Conservation (phyloP, 306 rosid species). For the Casuarina cunninghamiana region DNA sequence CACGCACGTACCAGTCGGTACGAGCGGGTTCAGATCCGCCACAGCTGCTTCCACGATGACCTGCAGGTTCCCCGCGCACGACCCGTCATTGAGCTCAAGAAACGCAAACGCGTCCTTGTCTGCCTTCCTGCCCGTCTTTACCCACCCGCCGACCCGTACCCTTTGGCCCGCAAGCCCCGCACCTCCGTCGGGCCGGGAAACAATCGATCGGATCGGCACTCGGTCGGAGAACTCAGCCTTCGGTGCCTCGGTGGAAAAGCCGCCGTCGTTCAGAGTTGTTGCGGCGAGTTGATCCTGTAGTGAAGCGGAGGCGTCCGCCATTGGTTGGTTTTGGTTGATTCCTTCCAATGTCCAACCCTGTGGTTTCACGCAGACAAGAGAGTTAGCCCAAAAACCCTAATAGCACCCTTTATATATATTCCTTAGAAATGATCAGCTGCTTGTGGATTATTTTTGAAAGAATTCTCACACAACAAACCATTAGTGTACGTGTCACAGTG, state of each 20-base stretch:
- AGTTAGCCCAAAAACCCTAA: slow-evolving; percentile 1
- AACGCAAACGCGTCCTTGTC: slow-evolving; percentile 94
- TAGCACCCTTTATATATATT: not conserved
- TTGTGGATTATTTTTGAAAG: not conserved
- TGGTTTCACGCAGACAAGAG: not conserved
- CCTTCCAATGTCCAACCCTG: not conserved
- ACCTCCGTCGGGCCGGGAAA: slow-evolving; percentile 72
- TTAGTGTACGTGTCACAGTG: not conserved
- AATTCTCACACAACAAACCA: too few relatives aligned
- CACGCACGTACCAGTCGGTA: slow-evolving; percentile 78
- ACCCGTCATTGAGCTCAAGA: slow-evolving; percentile 85
- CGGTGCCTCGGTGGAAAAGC: not conserved
- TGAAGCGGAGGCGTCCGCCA: slow-evolving; percentile 48
- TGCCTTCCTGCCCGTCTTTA: slow-evolving; percentile 92
- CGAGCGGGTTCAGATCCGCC: slow-evolving; percentile 73
- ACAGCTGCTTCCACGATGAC: slow-evolving; percentile 79
- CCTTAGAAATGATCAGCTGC: not conserved
- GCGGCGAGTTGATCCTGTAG: slow-evolving; percentile 53
- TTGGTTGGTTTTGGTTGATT: not conserved
- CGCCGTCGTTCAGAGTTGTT: slow-evolving; percentile 30
- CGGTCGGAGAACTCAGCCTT: slow-evolving; percentile 78
- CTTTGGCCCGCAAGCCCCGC: slow-evolving; percentile 61
- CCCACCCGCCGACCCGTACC: slow-evolving; percentile 87
- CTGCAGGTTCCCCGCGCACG: slow-evolving; percentile 75
- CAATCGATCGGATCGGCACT: slow-evolving; percentile 61